Base-by-base conservation (phyloP, 1,139 yeast species). In the Kazachstania sp. region DNA sequence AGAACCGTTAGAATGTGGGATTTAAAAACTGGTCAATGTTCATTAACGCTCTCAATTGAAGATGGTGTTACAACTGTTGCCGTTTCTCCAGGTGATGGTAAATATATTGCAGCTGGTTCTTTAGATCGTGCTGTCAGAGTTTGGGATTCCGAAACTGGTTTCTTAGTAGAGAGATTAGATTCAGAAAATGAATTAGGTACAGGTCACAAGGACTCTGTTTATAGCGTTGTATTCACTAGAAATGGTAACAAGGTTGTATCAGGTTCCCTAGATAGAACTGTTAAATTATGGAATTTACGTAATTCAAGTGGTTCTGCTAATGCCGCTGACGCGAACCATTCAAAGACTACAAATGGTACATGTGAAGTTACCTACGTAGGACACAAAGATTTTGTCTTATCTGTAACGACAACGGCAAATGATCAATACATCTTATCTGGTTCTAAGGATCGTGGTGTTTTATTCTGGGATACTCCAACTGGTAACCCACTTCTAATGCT, bases 61-160 rank as follows among this genome's bases (percentile, higher is more conserved):
- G 98, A 92, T 64, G 98, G 97, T 55, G 97, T 92, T 45, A 92
- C 97, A 47, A 92, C 98, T 0, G 97, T 92, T 43, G 96, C 97
- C 15, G 95, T 90, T 34, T 86, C 96, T 18, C 96, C 97, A 45
- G 61, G 60, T 15, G 96, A 92, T 67, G 97, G 97, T 38, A 80
- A 83, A 59, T 78, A 83, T 58, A 88, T 92, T 58, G 97, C 97
- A 42, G 98, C 97, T 16, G 98, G 98, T 46, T 86, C 95, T 40
- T 78, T 92, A 55, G 98, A 92, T 71, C 78, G 95, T 69, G 86
- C 96, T 23, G 97, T 92, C 44, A 78, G 97, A 54, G 95, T 92
- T 42, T 92, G 98, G 97, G 97, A 90, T 70, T 85, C 96, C 13
- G 81, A 88, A 49, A 86, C 95, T 23, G 97, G 97, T 2, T 83